Evolutionary conservation across 2,329 filamentous ascomycete genomes (phyloP), one percentile per base, ranked within the genome.

Genomic region (Lasiodiplodia sp.): DNA sequence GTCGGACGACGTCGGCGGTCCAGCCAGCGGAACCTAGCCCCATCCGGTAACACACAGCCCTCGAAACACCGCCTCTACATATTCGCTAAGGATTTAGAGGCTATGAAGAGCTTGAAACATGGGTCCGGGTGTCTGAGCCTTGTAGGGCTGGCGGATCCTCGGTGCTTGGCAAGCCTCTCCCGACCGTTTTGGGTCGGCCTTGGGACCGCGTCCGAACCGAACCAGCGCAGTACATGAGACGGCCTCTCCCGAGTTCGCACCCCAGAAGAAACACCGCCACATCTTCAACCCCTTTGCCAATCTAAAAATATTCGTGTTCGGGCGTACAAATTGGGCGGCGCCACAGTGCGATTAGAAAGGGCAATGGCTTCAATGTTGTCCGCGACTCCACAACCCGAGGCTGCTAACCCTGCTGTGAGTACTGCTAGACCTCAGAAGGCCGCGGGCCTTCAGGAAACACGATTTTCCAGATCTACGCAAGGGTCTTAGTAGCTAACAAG

Each of bases 251-350:
- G 44, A 63, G 10, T 51, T 38, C 37, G 44, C 60, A 10, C 18
- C 31, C 23, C 21, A 47, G 25, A n/a, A 23, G 37, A 21, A 60
- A 52, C 60, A 63, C 60, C 60, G 60, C 60, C 60, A 63, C 60
- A 63, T 34, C 23, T 4, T 52, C 28, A 11, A 21, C 44, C 44
- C 60, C 60, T 23, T 37, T 63, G 18, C n/a, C 44, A 37, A 52
- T 63, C 60, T 63, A 63, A 63, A 63, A 63, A 63, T 63, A 63
- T 16, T 63, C 60, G 60, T 63, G 28, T 47, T 18, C 60, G 60
- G 28, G 18, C 44, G 60, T 52, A 63, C 60, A 63, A 63, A 63
- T 63, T 63, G 25, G 60, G 12, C 60, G 44, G 31, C 60, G 60
- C 60, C 60, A 63, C 60, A 64, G 11, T 31, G 14, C 21, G 47